Percentiles rank a stretch among this genome's conserved stretches.
phyloP scores from a whole-genome alignment of 768 basidiomycete species.

The Termitomyces sp. region DNA sequence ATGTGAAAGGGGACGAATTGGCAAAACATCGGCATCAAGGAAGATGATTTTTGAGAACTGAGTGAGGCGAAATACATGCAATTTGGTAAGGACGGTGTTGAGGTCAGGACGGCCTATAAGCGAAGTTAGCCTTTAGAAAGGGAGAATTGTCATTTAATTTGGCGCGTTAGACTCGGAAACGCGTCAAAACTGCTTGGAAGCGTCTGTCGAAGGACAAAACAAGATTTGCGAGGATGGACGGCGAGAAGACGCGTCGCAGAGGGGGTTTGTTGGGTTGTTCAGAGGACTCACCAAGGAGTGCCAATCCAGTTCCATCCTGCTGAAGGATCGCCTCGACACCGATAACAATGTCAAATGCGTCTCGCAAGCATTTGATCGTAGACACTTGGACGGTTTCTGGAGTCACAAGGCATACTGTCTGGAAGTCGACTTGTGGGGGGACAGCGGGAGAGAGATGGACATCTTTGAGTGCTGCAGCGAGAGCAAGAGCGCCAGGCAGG shows the following conservation, averaged over 20 bases:
- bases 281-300: conserved; percentile 69
- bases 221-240: not conserved
- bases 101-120: conserved; percentile 87
- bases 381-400: conserved; percentile 88
- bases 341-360: conserved; percentile 78
- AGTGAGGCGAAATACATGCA: conserved; percentile 90
- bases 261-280: not conserved
- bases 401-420: conserved; percentile 87
- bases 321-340: conserved; percentile 88
- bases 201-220: not conserved
- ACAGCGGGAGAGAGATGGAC: conserved; percentile 58
- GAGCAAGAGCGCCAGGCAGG: conserved; percentile 86
- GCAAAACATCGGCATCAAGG: conserved; percentile 89
- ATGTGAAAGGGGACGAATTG: conserved; percentile 83
- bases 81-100: conserved; percentile 88
- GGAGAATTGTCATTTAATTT: not conserved
- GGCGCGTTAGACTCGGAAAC: not conserved
- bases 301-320: conserved; percentile 57
- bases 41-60: conserved; percentile 85
- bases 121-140: conserved; percentile 4
- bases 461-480: conserved; percentile 80
- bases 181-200: conserved; percentile 1
- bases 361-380: conserved; percentile 72
- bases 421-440: conserved; percentile 60
- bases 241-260: conserved; percentile 7